Conservation (phyloP, 805 yeast species). For the Ascoidea asiatica region DNA sequence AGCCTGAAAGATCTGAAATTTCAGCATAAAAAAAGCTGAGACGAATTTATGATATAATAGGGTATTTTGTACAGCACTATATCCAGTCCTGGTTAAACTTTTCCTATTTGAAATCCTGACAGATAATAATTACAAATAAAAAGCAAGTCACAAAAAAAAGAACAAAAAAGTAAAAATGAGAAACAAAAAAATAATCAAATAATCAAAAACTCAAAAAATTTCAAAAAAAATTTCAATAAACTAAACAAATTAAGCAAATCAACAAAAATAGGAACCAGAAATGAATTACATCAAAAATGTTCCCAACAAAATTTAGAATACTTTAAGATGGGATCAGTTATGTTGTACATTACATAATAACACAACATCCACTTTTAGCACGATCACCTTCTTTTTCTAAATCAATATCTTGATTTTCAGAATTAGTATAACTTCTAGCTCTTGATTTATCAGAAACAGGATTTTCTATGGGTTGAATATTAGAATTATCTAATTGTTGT, state of each 20-base stretch:
- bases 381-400: neutral
- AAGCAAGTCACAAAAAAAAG: too few relatives aligned
- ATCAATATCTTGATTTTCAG: neutral
- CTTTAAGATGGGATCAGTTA: too few relatives aligned
- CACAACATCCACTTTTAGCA: neutral
- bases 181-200: neutral
- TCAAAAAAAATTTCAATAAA: neutral
- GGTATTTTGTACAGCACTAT: too few relatives aligned
- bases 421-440: neutral
- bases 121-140: too few relatives aligned
- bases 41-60: too few relatives aligned
- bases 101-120: too few relatives aligned
- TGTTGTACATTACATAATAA: neutral
- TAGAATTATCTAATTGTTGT: neutral
- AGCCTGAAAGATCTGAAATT: too few relatives aligned
- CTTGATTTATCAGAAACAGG: neutral
- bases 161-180: neutral
- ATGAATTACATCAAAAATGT: too few relatives aligned
- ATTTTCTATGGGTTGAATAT: neutral
- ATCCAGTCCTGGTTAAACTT: too few relatives aligned
- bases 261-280: too few relatives aligned
- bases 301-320: too few relatives aligned
- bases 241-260: neutral
- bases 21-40: too few relatives aligned
- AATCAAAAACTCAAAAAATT: neutral